These are phyloP conservation scores for Volutella citrinella DNA, from an alignment of 2,329 filamentous ascomycete genomes.

Conservation along the genomic window DNA sequence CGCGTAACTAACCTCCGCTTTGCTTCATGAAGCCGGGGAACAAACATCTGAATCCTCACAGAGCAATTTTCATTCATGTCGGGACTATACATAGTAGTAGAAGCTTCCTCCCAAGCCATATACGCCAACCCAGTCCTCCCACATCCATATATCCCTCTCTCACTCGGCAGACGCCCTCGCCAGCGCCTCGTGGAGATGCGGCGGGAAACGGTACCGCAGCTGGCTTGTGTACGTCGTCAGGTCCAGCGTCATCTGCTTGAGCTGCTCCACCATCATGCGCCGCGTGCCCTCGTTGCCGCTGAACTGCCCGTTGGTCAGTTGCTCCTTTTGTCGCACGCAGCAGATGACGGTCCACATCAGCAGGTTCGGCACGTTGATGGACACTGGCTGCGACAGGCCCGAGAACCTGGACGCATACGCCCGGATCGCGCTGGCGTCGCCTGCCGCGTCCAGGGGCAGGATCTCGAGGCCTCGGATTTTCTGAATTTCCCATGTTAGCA, in stretches of 20 bases:
- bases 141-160: too few relatives aligned
- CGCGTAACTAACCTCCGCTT: too few relatives aligned
- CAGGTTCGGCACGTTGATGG: conserved; percentile 85
- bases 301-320: conserved; percentile 68
- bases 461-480: conserved; percentile 73
- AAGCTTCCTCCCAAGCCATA: too few relatives aligned
- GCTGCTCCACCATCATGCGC: conserved; percentile 62
- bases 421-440: conserved; percentile 77
- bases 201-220: conserved; percentile 85
- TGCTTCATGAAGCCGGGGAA: too few relatives aligned
- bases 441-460: conserved; percentile 71
- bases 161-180: conserved; percentile 75
- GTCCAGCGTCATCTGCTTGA: conserved; percentile 81
- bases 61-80: too few relatives aligned
- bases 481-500: conserved; percentile 39
- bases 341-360: conserved; percentile 91
- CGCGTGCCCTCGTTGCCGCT: conserved; percentile 67
- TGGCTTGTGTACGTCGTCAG: conserved; percentile 92
- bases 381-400: conserved; percentile 72
- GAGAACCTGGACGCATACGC: conserved; percentile 78
- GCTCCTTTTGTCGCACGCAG: conserved; percentile 74
- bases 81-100: too few relatives aligned
- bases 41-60: too few relatives aligned
- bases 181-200: conserved; percentile 82
- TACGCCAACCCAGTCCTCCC: too few relatives aligned